A percentile compares a stretch with the other conserved stretches of the same genome.
Evolutionary conservation across 345 rosid genomes (phyloP).

Genomic region (Toxicodendron radicans): DNA sequence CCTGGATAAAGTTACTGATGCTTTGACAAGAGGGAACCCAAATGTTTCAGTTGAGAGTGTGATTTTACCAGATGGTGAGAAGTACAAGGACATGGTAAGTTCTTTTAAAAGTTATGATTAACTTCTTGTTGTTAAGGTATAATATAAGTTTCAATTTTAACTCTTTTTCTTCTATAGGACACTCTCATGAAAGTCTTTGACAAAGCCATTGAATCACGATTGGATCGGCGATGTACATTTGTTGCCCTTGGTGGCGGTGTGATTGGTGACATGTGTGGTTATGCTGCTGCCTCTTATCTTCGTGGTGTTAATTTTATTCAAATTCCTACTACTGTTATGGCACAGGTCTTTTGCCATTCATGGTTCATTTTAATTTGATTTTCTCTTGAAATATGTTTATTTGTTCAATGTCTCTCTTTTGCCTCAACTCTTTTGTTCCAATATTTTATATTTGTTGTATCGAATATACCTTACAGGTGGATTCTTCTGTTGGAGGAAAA

Average conservation of each 20-base stretch:
- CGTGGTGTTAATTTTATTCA: slow-evolving; percentile 99
- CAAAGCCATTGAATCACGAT: slow-evolving; percentile 85
- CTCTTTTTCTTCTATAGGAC: slow-evolving; percentile 46
- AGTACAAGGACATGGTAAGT: slow-evolving; percentile 80
- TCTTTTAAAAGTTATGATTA: background rate
- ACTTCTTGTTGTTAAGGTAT: background rate
- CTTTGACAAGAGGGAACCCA: slow-evolving; percentile 79
- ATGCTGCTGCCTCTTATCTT: slow-evolving; percentile 89
- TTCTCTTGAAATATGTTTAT: background rate
- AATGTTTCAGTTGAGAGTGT: slow-evolving; percentile 82
- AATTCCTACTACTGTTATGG: slow-evolving; percentile 98
- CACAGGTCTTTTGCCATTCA: slow-evolving; percentile 55
- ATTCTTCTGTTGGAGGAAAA: slow-evolving; percentile 99
- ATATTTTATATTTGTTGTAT: slow-evolving; percentile 12
- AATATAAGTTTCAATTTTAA: background rate
- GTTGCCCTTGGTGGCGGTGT: slow-evolving; percentile 99
- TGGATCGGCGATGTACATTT: slow-evolving; percentile 84
- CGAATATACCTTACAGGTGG: slow-evolving; percentile 52
- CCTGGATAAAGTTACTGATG: slow-evolving; percentile 77
- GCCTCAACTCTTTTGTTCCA: background rate
- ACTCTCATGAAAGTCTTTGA: slow-evolving; percentile 88
- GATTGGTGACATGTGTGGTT: slow-evolving; percentile 97
- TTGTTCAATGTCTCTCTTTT: background rate
- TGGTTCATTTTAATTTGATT: background rate
- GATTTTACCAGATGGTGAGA: slow-evolving; percentile 92